A percentile compares a stretch with the other conserved stretches of the same genome.
These are phyloP conservation scores for Henckelia pumila DNA, from an alignment of 257 asterid genomes.

Conservation along the genomic window DNA sequence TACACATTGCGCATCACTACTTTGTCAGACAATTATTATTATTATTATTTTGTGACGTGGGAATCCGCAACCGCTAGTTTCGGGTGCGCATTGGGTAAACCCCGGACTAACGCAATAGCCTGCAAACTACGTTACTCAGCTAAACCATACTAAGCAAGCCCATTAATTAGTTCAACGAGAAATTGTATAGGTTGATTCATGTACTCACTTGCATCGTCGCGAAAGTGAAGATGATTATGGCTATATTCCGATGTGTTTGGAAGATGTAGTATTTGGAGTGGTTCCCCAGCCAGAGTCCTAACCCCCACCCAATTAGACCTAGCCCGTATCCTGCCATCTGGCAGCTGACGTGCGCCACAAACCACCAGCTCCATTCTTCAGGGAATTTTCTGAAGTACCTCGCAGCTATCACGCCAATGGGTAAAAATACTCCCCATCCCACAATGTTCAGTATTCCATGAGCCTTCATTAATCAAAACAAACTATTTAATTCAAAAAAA, in stretches of 20 bases:
- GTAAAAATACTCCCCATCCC: slow-evolving; percentile 66
- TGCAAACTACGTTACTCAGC: too few relatives aligned
- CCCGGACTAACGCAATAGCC: too few relatives aligned
- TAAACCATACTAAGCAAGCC: too few relatives aligned
- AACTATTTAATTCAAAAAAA: neutral
- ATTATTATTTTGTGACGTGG: too few relatives aligned
- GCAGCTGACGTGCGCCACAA: slow-evolving; percentile 31
- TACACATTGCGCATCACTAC: too few relatives aligned
- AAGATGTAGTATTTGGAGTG: slow-evolving; percentile 35
- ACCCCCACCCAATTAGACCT: slow-evolving; percentile 44
- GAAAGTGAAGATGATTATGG: slow-evolving; percentile 41
- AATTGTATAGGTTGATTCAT: too few relatives aligned
- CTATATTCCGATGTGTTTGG: slow-evolving; percentile 38
- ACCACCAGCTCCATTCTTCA: slow-evolving; percentile 12
- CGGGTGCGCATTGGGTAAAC: too few relatives aligned
- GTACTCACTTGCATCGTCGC: slow-evolving; percentile 51
- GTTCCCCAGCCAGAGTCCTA: slow-evolving; percentile 54
- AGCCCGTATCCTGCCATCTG: slow-evolving; percentile 47
- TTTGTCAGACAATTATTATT: too few relatives aligned
- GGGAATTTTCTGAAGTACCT: slow-evolving; percentile 44
- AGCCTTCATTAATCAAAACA: slow-evolving; percentile 29
- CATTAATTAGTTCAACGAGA: too few relatives aligned
- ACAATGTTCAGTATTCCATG: slow-evolving; percentile 61
- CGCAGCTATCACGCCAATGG: slow-evolving; percentile 51
- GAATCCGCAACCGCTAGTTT: too few relatives aligned